These are phyloP conservation scores for Trichoderma sp. DNA, from an alignment of 2,329 filamentous ascomycete species.

Conservation along the genomic window DNA sequence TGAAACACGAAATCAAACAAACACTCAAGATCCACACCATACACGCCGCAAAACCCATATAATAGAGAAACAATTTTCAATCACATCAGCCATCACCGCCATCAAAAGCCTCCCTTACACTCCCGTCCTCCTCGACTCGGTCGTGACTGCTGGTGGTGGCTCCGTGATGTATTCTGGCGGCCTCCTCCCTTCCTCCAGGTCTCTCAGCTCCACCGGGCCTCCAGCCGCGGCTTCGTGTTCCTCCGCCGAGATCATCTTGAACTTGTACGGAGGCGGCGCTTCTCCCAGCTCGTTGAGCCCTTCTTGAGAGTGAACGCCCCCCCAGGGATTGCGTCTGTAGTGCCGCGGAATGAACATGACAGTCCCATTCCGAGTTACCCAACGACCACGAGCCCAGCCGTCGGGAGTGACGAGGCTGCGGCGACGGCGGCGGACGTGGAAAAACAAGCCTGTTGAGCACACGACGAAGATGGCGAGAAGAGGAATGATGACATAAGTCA, in stretches of 20 bases:
- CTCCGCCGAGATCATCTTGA: constrained; percentile 30
- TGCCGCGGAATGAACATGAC: constrained; percentile 11
- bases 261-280: constrained; percentile 60
- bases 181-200: constrained; percentile 28
- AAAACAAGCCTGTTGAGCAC: constrained; percentile 37
- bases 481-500: constrained; percentile 55
- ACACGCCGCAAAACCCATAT: not conserved
- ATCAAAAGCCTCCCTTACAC: not conserved
- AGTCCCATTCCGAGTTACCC: constrained; percentile 28
- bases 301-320: constrained; percentile 39
- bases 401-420: constrained; percentile 22
- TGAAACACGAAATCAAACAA: not conserved
- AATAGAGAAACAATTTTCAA: too few species aligned
- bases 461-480: constrained; percentile 44
- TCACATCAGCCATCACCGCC: not conserved
- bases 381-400: constrained; percentile 19
- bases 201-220: constrained; percentile 24
- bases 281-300: constrained; percentile 63
- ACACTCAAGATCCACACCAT: not conserved
- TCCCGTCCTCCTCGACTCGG: constrained; percentile 19
- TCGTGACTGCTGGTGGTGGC: constrained; percentile 27
- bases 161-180: constrained; percentile 31
- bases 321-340: constrained; percentile 24
- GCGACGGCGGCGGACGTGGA: constrained; percentile 41
- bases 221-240: not conserved